Percentiles rank a stretch among this genome's conserved stretches.
Evolutionary conservation across 768 basidiomycete genomes (phyloP).

Genomic region (Lanmaoa rubissima): DNA sequence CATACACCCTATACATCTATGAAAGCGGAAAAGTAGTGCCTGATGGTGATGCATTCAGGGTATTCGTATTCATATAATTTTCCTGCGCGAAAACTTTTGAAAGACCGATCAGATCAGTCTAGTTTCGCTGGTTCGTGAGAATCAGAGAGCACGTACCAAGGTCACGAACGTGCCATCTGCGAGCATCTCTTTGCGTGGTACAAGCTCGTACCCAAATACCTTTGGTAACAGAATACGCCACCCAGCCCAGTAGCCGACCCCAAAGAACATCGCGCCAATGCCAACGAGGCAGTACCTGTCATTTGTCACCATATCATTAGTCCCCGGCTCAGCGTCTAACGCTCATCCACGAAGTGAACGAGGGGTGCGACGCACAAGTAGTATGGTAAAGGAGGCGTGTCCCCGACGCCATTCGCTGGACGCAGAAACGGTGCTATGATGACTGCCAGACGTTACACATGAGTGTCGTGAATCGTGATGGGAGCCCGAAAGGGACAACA

Average conservation of each 20-base stretch:
- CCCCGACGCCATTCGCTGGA: conserved; percentile 53
- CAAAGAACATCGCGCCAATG: conserved; percentile 45
- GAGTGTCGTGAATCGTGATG: conserved; percentile 9
- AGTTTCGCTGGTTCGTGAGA: too few species aligned
- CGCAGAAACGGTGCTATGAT: conserved; percentile 54
- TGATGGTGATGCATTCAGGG: neutral
- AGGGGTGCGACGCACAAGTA: conserved; percentile 38
- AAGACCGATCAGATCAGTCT: neutral
- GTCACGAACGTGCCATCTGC: conserved; percentile 55
- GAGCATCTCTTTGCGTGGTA: conserved; percentile 47
- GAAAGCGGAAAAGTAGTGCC: neutral
- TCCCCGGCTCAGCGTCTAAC: conserved; percentile 28
- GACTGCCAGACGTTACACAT: conserved; percentile 31
- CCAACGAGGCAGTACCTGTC: conserved; percentile 53
- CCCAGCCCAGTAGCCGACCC: conserved; percentile 52
- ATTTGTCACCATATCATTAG: neutral
- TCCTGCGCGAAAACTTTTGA: conserved; percentile 13
- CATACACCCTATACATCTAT: neutral
- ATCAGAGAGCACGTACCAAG: conserved; percentile 35
- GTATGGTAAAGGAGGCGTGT: conserved; percentile 60
- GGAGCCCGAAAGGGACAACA: neutral
- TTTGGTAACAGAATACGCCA: conserved; percentile 52
- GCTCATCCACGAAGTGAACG: conserved; percentile 28
- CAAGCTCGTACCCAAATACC: conserved; percentile 47
- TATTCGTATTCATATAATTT: conserved; percentile 2